Evolutionary conservation across 805 yeast genomes (phyloP).

Genomic region (Candida gorgasii): DNA sequence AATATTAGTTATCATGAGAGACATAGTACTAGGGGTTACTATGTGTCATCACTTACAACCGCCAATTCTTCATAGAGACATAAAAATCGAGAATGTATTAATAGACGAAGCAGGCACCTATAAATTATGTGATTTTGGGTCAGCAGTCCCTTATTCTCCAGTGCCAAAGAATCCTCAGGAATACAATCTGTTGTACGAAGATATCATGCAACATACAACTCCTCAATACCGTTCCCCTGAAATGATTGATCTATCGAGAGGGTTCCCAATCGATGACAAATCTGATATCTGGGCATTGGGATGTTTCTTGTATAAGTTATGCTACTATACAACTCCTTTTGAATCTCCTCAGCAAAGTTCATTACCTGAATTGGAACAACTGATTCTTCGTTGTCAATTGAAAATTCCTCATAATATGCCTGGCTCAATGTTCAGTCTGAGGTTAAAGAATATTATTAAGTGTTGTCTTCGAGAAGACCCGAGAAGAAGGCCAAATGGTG

Average conservation of each 20-base stretch:
- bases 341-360: constrained; percentile 48
- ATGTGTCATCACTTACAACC: constrained; percentile 75
- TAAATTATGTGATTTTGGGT: constrained; percentile 82
- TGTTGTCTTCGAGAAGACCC: constrained; percentile 68
- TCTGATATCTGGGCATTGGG: constrained; percentile 88
- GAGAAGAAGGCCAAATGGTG: constrained; percentile 68
- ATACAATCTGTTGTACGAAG: constrained; percentile 58
- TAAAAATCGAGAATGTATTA: constrained; percentile 79
- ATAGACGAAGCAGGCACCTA: constrained; percentile 57
- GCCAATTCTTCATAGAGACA: constrained; percentile 75
- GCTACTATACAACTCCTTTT: constrained; percentile 83
- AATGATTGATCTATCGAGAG: constrained; percentile 71
- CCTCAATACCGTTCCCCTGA: constrained; percentile 87
- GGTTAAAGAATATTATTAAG: constrained; percentile 63
- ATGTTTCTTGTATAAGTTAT: constrained; percentile 70
- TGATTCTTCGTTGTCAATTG: constrained; percentile 58
- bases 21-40: constrained; percentile 71
- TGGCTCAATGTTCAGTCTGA: constrained; percentile 51
- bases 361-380: constrained; percentile 50
- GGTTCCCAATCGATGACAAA: constrained; percentile 76
- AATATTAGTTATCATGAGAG: constrained; percentile 65
- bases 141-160: constrained; percentile 64
- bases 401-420: constrained; percentile 47
- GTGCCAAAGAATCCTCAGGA: constrained; percentile 67
- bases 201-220: constrained; percentile 76